These are phyloP conservation scores for Clathrus columnatus DNA, from an alignment of 768 basidiomycete genomes.

Conservation along the genomic window DNA sequence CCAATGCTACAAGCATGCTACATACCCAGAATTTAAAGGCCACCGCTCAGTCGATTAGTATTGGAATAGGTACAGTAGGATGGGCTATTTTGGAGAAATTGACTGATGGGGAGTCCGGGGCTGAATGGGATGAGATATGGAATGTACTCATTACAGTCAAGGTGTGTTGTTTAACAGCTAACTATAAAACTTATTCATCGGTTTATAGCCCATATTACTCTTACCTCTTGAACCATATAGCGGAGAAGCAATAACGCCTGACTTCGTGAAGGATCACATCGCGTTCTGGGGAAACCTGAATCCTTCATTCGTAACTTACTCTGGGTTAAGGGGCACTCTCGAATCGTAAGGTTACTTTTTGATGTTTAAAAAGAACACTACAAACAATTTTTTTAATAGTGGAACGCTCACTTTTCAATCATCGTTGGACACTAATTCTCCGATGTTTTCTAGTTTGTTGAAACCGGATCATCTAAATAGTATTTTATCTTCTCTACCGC, in stretches of 20 bases:
- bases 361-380: not conserved
- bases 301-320: conserved; percentile 61
- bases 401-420: conserved; percentile 36
- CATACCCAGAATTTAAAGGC: conserved; percentile 70
- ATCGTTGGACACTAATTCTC: conserved; percentile 31
- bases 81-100: conserved; percentile 75
- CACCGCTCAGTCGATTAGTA: conserved; percentile 56
- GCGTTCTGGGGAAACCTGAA: conserved; percentile 50
- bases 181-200: not conserved
- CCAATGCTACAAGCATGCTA: conserved; percentile 57
- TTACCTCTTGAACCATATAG: conserved; percentile 59
- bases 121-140: conserved; percentile 70
- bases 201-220: conserved; percentile 64
- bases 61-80: conserved; percentile 57
- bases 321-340: conserved; percentile 71
- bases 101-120: conserved; percentile 36
- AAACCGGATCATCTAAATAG: conserved; percentile 27
- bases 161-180: conserved; percentile 32
- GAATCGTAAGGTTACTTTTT: conserved; percentile 37
- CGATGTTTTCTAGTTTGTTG: conserved; percentile 33
- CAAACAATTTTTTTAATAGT: conserved; percentile 18
- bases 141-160: conserved; percentile 52
- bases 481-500: conserved; percentile 40
- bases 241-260: conserved; percentile 51
- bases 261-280: conserved; percentile 80